A percentile compares a stretch with the other conserved stretches of the same genome.
Evolutionary conservation across 2,329 filamentous ascomycete species (phyloP).

Genomic region (Corynespora cassiicola): DNA sequence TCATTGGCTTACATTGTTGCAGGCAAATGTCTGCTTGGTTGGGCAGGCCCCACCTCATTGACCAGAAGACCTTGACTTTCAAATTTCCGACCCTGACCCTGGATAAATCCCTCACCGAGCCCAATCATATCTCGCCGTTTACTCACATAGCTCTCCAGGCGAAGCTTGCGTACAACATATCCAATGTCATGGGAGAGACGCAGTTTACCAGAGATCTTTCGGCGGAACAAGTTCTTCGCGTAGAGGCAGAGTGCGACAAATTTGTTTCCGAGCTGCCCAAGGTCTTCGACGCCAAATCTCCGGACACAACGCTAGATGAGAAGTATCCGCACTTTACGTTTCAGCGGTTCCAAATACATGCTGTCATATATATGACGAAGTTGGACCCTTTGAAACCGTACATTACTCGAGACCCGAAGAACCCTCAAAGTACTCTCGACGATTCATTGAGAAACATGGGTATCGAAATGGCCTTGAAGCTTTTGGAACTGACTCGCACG

Average conservation of each 20-base stretch:
- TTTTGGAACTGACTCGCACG: conserved; percentile 49
- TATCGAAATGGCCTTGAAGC: conserved; percentile 52
- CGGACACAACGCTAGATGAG: conserved; percentile 52
- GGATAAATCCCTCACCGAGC: conserved; percentile 38
- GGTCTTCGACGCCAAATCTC: conserved; percentile 46
- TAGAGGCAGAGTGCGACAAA: conserved; percentile 47
- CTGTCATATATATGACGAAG: conserved; percentile 53
- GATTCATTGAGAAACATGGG: conserved; percentile 50
- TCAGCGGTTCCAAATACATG: conserved; percentile 56
- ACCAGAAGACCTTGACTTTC: conserved; percentile 48
- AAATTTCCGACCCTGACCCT: conserved; percentile 50
- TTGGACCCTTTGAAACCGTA: conserved; percentile 55
- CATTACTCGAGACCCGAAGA: conserved; percentile 47
- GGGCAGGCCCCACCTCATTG: conserved; percentile 53
- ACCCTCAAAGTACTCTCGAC: conserved; percentile 38
- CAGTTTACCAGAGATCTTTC: conserved; percentile 21
- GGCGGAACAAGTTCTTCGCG: conserved; percentile 24
- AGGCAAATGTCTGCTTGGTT: conserved; percentile 53
- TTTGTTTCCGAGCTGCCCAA: conserved; percentile 55
- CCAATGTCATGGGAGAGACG: conserved; percentile 25
- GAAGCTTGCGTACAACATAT: conserved; percentile 42
- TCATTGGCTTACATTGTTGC: neutral
- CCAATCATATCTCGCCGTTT: conserved; percentile 51
- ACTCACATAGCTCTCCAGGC: conserved; percentile 52
- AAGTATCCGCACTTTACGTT: conserved; percentile 52